These are phyloP conservation scores for Aureobasidium subglaciale DNA, from an alignment of 2,329 filamentous ascomycete genomes.

Conservation along the genomic window DNA sequence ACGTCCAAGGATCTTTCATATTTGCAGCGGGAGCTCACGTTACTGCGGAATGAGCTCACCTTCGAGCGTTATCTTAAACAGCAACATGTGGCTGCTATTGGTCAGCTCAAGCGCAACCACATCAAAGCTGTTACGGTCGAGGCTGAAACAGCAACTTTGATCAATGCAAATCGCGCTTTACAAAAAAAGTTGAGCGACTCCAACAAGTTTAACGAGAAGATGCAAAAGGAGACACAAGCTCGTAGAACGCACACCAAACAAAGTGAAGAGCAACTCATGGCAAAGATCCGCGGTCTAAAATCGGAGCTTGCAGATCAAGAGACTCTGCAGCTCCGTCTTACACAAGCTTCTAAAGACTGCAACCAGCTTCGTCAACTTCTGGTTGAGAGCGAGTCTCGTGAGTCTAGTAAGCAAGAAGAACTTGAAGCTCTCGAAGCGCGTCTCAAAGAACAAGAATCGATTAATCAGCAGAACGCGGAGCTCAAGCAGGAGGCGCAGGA, in stretches of 20 bases:
- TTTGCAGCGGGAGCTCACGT: conserved; percentile 65
- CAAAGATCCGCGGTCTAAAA: conserved; percentile 57
- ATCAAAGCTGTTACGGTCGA: conserved; percentile 71
- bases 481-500: conserved; percentile 56
- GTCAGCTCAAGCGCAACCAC: conserved; percentile 66
- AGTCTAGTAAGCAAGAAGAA: conserved; percentile 57
- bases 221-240: conserved; percentile 65
- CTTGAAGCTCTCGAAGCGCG: conserved; percentile 57
- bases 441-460: conserved; percentile 52
- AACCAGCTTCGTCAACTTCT: conserved; percentile 57
- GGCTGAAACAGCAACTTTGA: conserved; percentile 73
- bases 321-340: conserved; percentile 51
- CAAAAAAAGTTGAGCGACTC: conserved; percentile 67
- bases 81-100: conserved; percentile 75
- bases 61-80: conserved; percentile 80
- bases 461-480: conserved; percentile 53
- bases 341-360: conserved; percentile 52
- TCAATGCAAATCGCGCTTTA: conserved; percentile 67
- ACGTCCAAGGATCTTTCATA: conserved; percentile 39
- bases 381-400: conserved; percentile 61
- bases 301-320: conserved; percentile 59
- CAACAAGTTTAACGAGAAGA: conserved; percentile 61
- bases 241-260: conserved; percentile 68
- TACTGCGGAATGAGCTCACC: conserved; percentile 71
- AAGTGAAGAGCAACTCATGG: conserved; percentile 64